Evolutionary conservation across 139 green algal genomes (phyloP).

Genomic region (Micromonas pusilla): DNA sequence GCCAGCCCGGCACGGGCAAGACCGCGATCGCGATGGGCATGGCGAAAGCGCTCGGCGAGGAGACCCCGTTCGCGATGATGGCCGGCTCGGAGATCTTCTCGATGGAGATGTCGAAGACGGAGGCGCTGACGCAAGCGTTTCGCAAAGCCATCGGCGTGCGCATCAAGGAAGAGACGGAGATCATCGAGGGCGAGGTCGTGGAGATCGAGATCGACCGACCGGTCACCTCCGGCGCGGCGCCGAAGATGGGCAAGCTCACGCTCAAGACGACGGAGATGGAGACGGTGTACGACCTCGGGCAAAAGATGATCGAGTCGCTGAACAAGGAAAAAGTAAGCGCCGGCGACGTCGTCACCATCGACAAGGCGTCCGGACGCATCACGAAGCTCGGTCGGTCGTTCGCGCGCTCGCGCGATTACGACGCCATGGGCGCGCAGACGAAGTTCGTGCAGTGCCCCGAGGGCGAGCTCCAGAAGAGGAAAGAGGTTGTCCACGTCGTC

Average conservation of each 20-base stretch:
- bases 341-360: constrained; percentile 93
- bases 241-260: constrained; percentile 81
- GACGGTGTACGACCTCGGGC: constrained; percentile 95
- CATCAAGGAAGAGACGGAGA: constrained; percentile 97
- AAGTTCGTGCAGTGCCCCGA: constrained; percentile 97
- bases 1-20: constrained; percentile 93
- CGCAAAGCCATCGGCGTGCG: constrained; percentile 94
- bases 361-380: constrained; percentile 86
- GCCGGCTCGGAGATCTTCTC: constrained; percentile 94
- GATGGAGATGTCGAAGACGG: constrained; percentile 97
- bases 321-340: constrained; percentile 84
- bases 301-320: constrained; percentile 61
- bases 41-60: constrained; percentile 88
- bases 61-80: constrained; percentile 98
- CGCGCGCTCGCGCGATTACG: constrained; percentile 85
- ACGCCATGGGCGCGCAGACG: constrained; percentile 89
- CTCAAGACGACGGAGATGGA: constrained; percentile 99
- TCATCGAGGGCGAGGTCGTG: constrained; percentile 98
- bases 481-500: constrained; percentile 95
- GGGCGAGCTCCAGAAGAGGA: constrained; percentile 95
- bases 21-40: constrained; percentile 96
- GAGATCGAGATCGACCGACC: constrained; percentile 86
- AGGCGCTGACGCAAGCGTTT: constrained; percentile 97
- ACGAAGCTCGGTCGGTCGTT: constrained; percentile 89
- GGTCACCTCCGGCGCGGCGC: constrained; percentile 38